Percentiles rank a stretch among this genome's conserved stretches.
These are phyloP conservation scores for Adenanthera pavonina DNA, from an alignment of 306 rosid genomes.

Conservation along the genomic window DNA sequence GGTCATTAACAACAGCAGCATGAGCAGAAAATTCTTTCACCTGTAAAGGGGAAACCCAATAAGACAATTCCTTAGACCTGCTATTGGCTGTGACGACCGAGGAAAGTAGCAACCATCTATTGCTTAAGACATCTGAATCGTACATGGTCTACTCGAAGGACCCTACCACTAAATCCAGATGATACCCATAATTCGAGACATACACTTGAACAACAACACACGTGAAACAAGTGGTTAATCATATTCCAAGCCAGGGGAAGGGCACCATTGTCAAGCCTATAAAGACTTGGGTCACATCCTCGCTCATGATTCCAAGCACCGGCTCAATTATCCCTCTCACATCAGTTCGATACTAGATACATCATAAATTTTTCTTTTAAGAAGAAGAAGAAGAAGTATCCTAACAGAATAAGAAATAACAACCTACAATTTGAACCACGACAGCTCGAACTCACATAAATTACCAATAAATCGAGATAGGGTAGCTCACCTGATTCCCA, in stretches of 20 bases:
- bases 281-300: neutral
- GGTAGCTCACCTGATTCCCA: constrained; percentile 80
- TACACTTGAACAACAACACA: constrained; percentile 21
- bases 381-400: neutral
- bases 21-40: constrained; percentile 88
- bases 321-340: neutral
- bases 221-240: constrained; percentile 17
- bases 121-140: neutral
- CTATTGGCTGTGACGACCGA: constrained; percentile 32
- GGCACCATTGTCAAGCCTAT: neutral
- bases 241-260: constrained; percentile 8
- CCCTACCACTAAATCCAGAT: neutral
- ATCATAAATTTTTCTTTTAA: neutral
- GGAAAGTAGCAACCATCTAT: constrained; percentile 22
- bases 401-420: neutral
- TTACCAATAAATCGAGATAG: constrained; percentile 4
- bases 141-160: neutral
- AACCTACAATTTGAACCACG: neutral
- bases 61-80: neutral
- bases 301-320: constrained; percentile 3
- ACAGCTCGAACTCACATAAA: constrained; percentile 6
- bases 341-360: neutral
- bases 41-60: constrained; percentile 52
- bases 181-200: constrained; percentile 16
- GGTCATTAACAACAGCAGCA: constrained; percentile 87